These are phyloP conservation scores for Sequoia sempervirens DNA, from an alignment of 75 land plant genomes.

Conservation along the genomic window DNA sequence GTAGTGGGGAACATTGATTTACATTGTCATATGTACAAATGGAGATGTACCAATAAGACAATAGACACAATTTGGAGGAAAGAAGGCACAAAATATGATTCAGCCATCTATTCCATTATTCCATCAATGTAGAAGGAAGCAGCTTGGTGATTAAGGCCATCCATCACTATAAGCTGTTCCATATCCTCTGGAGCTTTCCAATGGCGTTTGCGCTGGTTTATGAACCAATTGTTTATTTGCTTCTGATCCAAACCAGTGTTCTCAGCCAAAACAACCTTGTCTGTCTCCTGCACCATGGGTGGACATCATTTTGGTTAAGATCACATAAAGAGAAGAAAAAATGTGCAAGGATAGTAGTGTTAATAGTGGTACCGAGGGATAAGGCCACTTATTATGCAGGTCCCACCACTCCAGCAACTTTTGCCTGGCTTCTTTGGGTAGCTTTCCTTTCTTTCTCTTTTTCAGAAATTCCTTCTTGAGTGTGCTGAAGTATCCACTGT, in stretches of 20 bases:
- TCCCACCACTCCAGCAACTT: slow-evolving; percentile 84
- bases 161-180: slow-evolving; percentile 58
- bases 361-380: slow-evolving; percentile 59
- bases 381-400: slow-evolving; percentile 76
- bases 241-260: slow-evolving; percentile 59
- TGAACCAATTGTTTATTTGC: slow-evolving; percentile 91
- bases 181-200: slow-evolving; percentile 73
- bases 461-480: slow-evolving; percentile 80
- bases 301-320: not conserved
- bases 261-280: slow-evolving; percentile 62
- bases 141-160: not conserved
- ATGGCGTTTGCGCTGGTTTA: slow-evolving; percentile 78
- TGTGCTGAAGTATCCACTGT: slow-evolving; percentile 68
- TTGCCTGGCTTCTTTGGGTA: slow-evolving; percentile 77
- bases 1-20: too few relatives aligned
- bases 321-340: not conserved
- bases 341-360: not conserved
- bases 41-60: not conserved
- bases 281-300: slow-evolving; percentile 42
- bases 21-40: not conserved
- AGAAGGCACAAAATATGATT: not conserved
- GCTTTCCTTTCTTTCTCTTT: slow-evolving; percentile 84
- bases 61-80: too few relatives aligned
- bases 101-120: not conserved
- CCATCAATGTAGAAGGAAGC: not conserved